phyloP scores from a whole-genome alignment of 495 filamentous ascomycete genomes.

The Talaromyces thailandensis region DNA sequence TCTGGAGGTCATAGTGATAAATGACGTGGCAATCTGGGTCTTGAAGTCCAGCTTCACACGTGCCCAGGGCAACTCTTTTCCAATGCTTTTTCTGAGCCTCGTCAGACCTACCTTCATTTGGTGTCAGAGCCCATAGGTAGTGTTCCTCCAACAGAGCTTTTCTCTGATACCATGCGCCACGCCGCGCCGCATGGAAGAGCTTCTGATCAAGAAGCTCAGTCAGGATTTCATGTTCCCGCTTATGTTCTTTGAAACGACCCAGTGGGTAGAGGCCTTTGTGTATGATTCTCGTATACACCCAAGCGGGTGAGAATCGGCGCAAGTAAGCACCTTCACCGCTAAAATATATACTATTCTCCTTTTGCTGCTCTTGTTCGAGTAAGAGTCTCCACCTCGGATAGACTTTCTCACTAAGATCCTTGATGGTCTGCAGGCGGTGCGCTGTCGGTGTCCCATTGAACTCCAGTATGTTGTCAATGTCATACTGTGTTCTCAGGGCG shows the following conservation, averaged over 20 bases:
- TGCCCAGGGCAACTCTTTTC: conserved; percentile 68
- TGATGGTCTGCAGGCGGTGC: conserved; percentile 56
- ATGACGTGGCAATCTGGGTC: conserved; percentile 84
- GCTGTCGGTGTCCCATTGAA: conserved; percentile 65
- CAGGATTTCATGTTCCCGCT: conserved; percentile 66
- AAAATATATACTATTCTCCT: conserved; percentile 73
- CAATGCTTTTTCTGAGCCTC: conserved; percentile 73
- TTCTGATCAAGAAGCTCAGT: conserved; percentile 69
- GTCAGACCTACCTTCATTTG: conserved; percentile 39
- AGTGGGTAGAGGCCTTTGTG: conserved; percentile 81
- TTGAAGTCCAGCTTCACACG: conserved; percentile 80
- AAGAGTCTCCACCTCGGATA: conserved; percentile 74
- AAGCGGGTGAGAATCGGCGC: conserved; percentile 82
- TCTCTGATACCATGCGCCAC: conserved; percentile 92
- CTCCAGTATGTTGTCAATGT: conserved; percentile 77
- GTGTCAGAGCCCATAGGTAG: conserved; percentile 66
- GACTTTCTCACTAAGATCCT: conserved; percentile 63
- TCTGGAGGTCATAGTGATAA: conserved; percentile 90
- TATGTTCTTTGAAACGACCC: conserved; percentile 72
- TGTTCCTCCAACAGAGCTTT: conserved; percentile 92
- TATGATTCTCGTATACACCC: conserved; percentile 87
- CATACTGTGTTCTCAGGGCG: conserved; percentile 71
- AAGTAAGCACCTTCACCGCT: conserved; percentile 85
- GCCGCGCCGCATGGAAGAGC: conserved; percentile 74
- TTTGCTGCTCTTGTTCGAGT: conserved; percentile 65